Conservation (phyloP, 176 grass and related monocot genomes). For the Rhynchospora breviuscula region DNA sequence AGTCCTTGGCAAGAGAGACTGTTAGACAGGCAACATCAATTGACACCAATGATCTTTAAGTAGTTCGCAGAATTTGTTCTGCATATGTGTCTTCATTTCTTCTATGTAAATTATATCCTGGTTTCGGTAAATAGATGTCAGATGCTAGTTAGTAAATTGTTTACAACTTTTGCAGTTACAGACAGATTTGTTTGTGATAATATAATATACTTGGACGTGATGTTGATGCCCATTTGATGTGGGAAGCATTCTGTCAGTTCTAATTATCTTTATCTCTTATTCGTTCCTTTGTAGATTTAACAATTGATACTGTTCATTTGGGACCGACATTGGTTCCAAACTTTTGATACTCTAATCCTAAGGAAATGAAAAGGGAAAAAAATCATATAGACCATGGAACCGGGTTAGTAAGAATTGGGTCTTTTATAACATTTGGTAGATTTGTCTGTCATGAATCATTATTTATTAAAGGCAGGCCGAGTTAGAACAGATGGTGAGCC, state of each 20-base stretch:
- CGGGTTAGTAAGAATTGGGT: not conserved
- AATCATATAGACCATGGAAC: not conserved
- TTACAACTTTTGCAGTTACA: not conserved
- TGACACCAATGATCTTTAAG: not conserved
- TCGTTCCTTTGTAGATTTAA: not conserved
- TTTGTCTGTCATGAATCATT: not conserved
- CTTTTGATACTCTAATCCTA: not conserved
- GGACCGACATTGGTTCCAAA: not conserved
- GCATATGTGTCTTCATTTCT: not conserved
- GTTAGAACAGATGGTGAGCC: not conserved
- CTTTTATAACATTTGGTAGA: not conserved
- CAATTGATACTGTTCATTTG: not conserved
- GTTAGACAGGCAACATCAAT: slow-evolving; percentile 29
- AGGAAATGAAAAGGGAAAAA: not conserved
- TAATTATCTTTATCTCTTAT: not conserved
- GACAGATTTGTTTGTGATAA: not conserved
- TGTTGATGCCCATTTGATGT: not conserved
- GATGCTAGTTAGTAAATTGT: not conserved
- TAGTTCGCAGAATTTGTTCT: not conserved
- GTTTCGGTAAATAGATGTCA: not conserved
- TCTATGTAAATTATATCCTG: not conserved
- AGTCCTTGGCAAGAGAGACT: slow-evolving; percentile 50
- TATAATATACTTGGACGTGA: not conserved
- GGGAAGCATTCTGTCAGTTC: not conserved
- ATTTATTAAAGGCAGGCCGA: not conserved